Base-by-base conservation (phyloP, 345 rosid genomes). In the Schrenkiella parvula region DNA sequence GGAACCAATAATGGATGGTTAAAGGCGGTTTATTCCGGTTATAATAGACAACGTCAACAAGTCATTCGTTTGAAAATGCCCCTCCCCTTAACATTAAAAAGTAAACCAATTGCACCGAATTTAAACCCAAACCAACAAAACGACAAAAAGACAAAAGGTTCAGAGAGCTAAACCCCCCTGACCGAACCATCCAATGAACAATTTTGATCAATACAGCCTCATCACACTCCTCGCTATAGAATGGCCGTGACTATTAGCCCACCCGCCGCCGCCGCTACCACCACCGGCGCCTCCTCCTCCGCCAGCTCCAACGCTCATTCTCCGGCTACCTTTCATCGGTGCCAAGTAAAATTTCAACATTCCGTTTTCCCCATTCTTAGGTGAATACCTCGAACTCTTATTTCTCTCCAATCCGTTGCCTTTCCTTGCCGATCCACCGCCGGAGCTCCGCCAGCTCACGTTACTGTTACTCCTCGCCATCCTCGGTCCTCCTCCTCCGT, bases 391-490 rank as follows among this genome's bases (percentile, higher is more conserved):
- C 23, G 89, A 92, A 74, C 98, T 90, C 82, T 89, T 77, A 52
- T 88, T 88, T 76, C 86, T 85, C 71, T 87, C 95, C 78, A 95
- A 64, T 46, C 80, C 84, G 38, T 73, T 74, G 56, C 70, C 86
- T 82, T 84, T 84, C 82, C 86, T 85, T 47, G 55, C 80, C 55
- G 83, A 75, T 32, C 86, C 90, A 12, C 83, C 90, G 18, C 80
- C 71, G 0, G 93, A 81, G 66, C 86, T 92, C 80, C 97, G 83
- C 90, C 92, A 90, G 73, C 98, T 95, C 38, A 92, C 97, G 64
- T 95, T 95, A 83, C 98, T 95, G 37, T 92, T 95, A 80, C 99
- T 95, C 80, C 99, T 85, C 74, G 80, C 54, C 61, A 95, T 54
- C 85, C 82, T 95, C 13, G 95, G 89, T 38, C 86, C 90, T 60